A percentile compares a stretch with the other conserved stretches of the same genome.
Conservation (phyloP, 805 yeast genomes). For the Dipodascopsis tothii region DNA sequence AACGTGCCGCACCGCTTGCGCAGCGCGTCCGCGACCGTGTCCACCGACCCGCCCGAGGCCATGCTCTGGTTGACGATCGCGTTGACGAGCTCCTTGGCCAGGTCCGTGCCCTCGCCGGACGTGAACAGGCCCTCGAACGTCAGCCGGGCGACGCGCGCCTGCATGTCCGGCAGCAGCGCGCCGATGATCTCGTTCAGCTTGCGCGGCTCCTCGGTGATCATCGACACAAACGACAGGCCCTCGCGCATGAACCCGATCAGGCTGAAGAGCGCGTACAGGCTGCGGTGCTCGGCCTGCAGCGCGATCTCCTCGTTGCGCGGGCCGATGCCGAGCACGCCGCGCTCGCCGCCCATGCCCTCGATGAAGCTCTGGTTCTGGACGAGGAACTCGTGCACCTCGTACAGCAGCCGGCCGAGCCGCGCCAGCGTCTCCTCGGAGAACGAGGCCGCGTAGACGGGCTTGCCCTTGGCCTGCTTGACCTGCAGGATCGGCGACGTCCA, state of each 20-base stretch:
- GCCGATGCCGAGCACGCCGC: conserved; percentile 27
- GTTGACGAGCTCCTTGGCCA: conserved; percentile 78
- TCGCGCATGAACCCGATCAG: conserved; percentile 75
- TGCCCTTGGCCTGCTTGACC: conserved; percentile 2
- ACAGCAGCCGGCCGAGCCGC: conserved; percentile 28
- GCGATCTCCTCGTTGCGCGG: conserved; percentile 31
- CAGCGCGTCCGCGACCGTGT: conserved; percentile 73
- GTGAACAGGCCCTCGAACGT: conserved; percentile 72
- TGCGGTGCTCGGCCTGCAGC: conserved; percentile 80
- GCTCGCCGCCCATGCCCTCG: conserved; percentile 33
- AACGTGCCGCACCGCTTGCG: conserved; percentile 92
- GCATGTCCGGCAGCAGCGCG: conserved; percentile 60
- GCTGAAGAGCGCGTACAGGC: conserved; percentile 68
- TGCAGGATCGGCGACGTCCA: conserved; percentile 72
- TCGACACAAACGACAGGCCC: conserved; percentile 78
- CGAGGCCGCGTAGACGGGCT: conserved; percentile 1
- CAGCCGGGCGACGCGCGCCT: conserved; percentile 56
- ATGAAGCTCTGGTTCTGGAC: conserved; percentile 40
- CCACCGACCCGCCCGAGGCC: conserved; percentile 86
- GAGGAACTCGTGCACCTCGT: conserved; percentile 34
- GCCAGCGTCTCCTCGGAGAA: conserved; percentile 23
- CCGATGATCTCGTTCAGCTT: conserved; percentile 49
- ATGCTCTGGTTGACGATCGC: conserved; percentile 85
- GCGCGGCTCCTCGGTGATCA: conserved; percentile 56
- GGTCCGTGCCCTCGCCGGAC: conserved; percentile 52